Conservation (phyloP, 2,329 filamentous ascomycete species). For the Stenocarpella maydis region DNA sequence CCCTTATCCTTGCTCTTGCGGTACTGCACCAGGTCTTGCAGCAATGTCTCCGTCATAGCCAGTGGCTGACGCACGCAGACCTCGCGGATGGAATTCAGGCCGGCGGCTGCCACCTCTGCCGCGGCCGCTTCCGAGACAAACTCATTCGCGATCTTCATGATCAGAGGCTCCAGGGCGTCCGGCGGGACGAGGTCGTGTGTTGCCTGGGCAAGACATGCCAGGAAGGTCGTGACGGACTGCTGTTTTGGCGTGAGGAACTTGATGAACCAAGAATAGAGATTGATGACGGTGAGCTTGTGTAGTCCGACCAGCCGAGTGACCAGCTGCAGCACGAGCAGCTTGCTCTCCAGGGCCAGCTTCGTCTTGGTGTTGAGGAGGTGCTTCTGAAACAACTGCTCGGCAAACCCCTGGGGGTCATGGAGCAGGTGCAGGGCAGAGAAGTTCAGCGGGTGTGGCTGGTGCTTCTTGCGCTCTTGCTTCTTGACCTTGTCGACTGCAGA, state of each 20-base stretch:
- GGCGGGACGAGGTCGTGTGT: conserved; percentile 92
- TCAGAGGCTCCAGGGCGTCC: conserved; percentile 86
- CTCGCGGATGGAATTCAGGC: conserved; percentile 93
- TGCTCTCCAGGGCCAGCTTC: conserved; percentile 87
- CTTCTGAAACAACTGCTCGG: conserved; percentile 87
- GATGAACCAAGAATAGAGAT: conserved; percentile 95
- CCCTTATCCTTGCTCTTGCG: conserved; percentile 98
- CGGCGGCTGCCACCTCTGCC: conserved; percentile 88
- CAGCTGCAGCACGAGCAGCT: conserved; percentile 87
- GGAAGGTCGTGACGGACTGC: conserved; percentile 88
- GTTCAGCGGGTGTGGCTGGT: conserved; percentile 86
- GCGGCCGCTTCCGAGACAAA: conserved; percentile 96
- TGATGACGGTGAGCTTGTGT: conserved; percentile 89
- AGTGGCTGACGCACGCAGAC: conserved; percentile 91
- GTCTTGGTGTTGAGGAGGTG: conserved; percentile 89
- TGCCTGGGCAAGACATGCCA: conserved; percentile 90
- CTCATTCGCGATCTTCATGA: conserved; percentile 97
- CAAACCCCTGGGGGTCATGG: conserved; percentile 93
- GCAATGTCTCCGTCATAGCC: conserved; percentile 94
- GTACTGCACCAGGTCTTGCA: conserved; percentile 96
- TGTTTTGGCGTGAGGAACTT: conserved; percentile 91
- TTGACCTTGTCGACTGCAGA: conserved; percentile 85
- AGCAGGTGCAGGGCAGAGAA: conserved; percentile 95
- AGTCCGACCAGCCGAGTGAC: conserved; percentile 90
- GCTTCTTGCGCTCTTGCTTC: conserved; percentile 86